Evolutionary conservation across 768 basidiomycete species (phyloP), one percentile per base, ranked within the genome.

Genomic region (Rhodotorula babjevae): DNA sequence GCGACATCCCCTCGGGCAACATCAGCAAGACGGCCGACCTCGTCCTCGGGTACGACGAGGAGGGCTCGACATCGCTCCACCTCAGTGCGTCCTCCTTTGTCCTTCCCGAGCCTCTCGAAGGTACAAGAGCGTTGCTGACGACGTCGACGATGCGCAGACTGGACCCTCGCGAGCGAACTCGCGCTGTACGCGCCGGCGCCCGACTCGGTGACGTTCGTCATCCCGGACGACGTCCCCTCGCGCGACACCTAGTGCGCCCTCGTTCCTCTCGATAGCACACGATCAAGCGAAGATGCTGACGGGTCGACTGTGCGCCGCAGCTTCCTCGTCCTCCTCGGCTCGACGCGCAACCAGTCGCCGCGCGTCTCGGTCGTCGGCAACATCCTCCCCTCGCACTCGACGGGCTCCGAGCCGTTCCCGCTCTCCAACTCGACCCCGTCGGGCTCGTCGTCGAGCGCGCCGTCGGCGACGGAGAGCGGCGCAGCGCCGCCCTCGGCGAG

Each of bases 251-350:
- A 72, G 66, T 67, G 25, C 31, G 59, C 29, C 9, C n/a, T 9
- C n/a, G 5, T 47, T 16, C 57, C 44, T 47, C 18, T 7, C 21
- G 27, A 12, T 8, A 11, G 14, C 14, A 3, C 18, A 46, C 12
- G 44, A 9, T 0, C 21, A 0, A 2, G 10, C 5, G 29, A 18
- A 42, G 12, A 36, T 4, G 9, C 36, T 36, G 36, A 36, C n/a
- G 1, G 21, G 29, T 21, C 21, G 46, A 23, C 49, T 18, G 23
- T 15, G 33, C 40, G 33, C 3, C 3, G 36, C 66, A 67, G 66
- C 71, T 44, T 72, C 71, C 63, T 72, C 52, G 67, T 67, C 25
- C 62, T 72, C 42, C 58, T 72, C 58, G 71, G 71, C 50, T 68
- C 67, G 40, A 36, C 58, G 6, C 23, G 25, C 52, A 57, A 68